Conservation (phyloP, 2,329 filamentous ascomycete species). For the Exophiala xenobiotica region DNA sequence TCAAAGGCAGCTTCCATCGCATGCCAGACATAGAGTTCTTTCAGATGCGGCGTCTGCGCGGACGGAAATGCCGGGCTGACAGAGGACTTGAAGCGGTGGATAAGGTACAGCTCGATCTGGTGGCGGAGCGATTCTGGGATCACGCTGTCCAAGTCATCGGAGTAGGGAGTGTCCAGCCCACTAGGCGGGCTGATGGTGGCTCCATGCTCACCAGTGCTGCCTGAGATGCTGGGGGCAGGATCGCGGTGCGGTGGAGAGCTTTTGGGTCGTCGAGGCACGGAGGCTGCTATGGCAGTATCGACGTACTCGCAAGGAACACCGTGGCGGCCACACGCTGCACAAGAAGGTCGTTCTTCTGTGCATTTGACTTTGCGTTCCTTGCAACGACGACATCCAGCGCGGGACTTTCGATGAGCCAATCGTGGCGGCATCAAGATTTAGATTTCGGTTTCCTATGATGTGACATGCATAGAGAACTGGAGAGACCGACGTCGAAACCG, state of each 20-base stretch:
- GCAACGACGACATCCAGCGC: slow-evolving; percentile 18
- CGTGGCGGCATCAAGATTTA: slow-evolving; percentile 11
- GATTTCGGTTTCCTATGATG: too few relatives aligned
- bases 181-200: not conserved
- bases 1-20: slow-evolving; percentile 9
- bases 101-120: slow-evolving; percentile 12
- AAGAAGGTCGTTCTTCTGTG: slow-evolving; percentile 32
- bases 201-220: not conserved
- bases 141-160: not conserved
- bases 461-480: not conserved
- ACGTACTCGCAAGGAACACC: slow-evolving; percentile 8
- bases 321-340: slow-evolving; percentile 13
- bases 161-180: slow-evolving; percentile 10
- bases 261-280: not conserved
- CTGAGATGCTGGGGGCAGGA: not conserved
- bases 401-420: slow-evolving; percentile 15
- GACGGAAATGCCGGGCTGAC: slow-evolving; percentile 12
- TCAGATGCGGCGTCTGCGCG: not conserved
- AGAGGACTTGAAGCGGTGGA: slow-evolving; percentile 17
- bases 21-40: slow-evolving; percentile 5
- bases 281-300: not conserved
- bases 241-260: not conserved
- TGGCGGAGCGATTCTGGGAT: slow-evolving; percentile 9
- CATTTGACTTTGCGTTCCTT: slow-evolving; percentile 31
- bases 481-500: not conserved